Conservation (phyloP, 129 eudicot genomes). For the Daucus carota region DNA sequence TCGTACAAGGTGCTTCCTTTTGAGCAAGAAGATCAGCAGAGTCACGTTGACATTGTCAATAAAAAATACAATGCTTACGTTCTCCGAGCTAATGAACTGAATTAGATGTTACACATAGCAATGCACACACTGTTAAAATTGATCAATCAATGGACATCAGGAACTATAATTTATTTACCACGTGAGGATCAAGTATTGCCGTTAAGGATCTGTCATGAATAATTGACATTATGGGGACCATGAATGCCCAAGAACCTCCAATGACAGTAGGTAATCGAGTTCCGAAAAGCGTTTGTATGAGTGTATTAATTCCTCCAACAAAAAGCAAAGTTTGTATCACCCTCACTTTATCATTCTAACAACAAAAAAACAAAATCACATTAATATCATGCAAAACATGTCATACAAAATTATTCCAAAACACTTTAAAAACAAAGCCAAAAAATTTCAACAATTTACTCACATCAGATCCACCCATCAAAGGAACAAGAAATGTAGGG, state of each 20-base stretch:
- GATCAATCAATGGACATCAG: background rate
- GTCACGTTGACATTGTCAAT: background rate
- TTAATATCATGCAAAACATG: slow-evolving; percentile 5
- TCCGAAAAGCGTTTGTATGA: slow-evolving; percentile 83
- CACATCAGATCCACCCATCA: slow-evolving; percentile 95
- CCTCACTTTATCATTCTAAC: slow-evolving; percentile 89
- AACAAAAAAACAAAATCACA: background rate
- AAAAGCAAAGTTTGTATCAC: slow-evolving; percentile 92
- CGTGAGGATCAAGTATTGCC: slow-evolving; percentile 50
- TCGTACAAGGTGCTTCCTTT: too few relatives aligned
- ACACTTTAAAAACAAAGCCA: background rate
- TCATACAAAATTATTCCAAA: slow-evolving; percentile 1
- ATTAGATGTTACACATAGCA: background rate
- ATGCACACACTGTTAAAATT: background rate
- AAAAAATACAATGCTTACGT: background rate
- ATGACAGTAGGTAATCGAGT: slow-evolving; percentile 84
- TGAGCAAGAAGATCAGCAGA: too few relatives aligned
- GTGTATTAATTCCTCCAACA: slow-evolving; percentile 89
- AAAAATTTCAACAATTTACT: slow-evolving; percentile 25
- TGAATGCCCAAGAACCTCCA: slow-evolving; percentile 96
- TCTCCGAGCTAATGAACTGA: background rate
- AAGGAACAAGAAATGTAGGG: slow-evolving; percentile 88
- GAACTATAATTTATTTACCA: slow-evolving; percentile 30
- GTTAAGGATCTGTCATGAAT: slow-evolving; percentile 74
- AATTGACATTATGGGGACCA: slow-evolving; percentile 91